Evolutionary conservation across 768 basidiomycete species (phyloP), one percentile per base, ranked within the genome.

Genomic region (Psilocybe cubensis): DNA sequence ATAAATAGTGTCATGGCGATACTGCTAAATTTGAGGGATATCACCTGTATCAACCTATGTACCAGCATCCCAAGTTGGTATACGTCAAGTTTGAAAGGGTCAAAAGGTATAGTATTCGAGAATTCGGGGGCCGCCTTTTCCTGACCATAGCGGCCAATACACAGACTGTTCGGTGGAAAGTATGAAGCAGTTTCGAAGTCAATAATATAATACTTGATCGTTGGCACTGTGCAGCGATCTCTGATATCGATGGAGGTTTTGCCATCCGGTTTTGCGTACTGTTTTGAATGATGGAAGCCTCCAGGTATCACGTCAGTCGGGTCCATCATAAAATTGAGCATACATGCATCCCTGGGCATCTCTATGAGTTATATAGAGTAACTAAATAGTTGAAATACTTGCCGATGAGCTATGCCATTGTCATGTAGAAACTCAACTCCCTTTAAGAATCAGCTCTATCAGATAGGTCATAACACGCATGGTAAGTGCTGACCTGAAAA

Each of bases 1-100:
- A n/a, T n/a, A n/a, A n/a, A n/a, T n/a, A n/a, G n/a, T n/a, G n/a
- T n/a, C n/a, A n/a, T n/a, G n/a, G n/a, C n/a, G n/a, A n/a, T n/a
- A n/a, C n/a, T n/a, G n/a, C n/a, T n/a, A n/a, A n/a, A n/a, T n/a
- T n/a, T n/a, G n/a, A n/a, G n/a, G n/a, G n/a, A n/a, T n/a, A n/a
- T n/a, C n/a, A n/a, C n/a, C n/a, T n/a, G n/a, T n/a, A n/a, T n/a
- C n/a, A n/a, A n/a, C n/a, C n/a, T n/a, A n/a, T n/a, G n/a, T 10
- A 70, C 43, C 8, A 60, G 54, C 14, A 52, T 58, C 2, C 72
- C 70, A 0, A 73, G 46, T 40, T 69, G 66, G 42, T 65, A 73
- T 1, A 73, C 50, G 57, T 73, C 73, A 1, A 70, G 54, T 14
- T 64, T 65, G 58, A 71, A 74, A 0, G 71, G 68, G 53, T 74